A percentile compares a stretch with the other conserved stretches of the same genome.
Conservation (phyloP, 306 rosid genomes). For the Malus asiatica region DNA sequence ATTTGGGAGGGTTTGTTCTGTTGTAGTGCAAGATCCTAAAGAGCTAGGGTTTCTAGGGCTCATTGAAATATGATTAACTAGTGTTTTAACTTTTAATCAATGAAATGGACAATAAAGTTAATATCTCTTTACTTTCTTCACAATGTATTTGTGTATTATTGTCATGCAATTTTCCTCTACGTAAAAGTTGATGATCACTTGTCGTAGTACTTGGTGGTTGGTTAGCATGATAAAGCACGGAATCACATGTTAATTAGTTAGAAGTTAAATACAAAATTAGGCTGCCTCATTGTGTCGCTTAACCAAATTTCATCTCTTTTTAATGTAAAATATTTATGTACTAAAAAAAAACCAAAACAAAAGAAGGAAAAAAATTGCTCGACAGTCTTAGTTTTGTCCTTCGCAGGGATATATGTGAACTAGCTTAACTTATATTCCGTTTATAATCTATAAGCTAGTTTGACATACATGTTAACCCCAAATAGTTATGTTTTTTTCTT, state of each 20-base stretch:
- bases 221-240: neutral
- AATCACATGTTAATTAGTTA: neutral
- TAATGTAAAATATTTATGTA: no score
- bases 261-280: neutral
- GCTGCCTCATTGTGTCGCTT: rapidly evolving
- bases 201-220: neutral
- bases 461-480: neutral
- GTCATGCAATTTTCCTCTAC: neutral
- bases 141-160: neutral
- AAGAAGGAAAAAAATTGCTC: no score
- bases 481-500: no score
- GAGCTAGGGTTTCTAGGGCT: constrained; percentile 5
- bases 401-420: no score
- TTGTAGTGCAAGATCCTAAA: constrained; percentile 5
- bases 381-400: no score
- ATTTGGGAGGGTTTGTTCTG: constrained; percentile 44
- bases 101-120: neutral
- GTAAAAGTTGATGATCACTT: neutral
- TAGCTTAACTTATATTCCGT: no score
- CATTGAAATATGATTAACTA: neutral
- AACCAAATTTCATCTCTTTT: rapidly evolving
- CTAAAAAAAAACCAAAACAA: no score
- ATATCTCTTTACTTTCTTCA: neutral
- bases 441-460: no score
- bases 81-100: neutral